Base-by-base conservation (phyloP, 148 eudicot genomes). In the Rhododendron molle region DNA sequence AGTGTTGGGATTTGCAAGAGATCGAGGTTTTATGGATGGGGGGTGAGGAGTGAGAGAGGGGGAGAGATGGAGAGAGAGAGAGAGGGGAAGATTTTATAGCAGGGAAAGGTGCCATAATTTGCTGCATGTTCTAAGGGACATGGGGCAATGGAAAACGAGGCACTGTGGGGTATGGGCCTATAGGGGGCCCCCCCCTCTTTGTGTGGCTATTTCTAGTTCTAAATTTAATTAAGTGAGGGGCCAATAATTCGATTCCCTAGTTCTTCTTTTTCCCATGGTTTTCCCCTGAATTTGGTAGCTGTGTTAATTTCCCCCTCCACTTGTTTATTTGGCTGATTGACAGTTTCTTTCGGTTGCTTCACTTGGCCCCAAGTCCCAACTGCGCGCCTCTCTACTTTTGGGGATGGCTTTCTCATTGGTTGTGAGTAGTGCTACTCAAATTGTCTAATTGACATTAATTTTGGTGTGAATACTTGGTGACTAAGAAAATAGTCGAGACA, bases 121-220 rank as follows among this genome's bases (percentile, higher is more conserved):
- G 78, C 87, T 94, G 93, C 96, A 94, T 91, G 94, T 92, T 94
- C 81, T 87, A 89, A 88, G 96, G 96, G 94, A 90, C 94, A 92
- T 77, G 81, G 86, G 88, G 86, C 77, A 90, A 89, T 89, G 92
- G 89, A 86, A 91, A 83, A 87, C 86, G 87, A 87, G 90, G 90
- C 90, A 88, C 81, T 80, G 86, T 87, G 90, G 83, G 85, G 83
- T 16, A 54, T 15, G 60, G 60, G 60, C 60, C 86, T 88, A 78
- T 6, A 79, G 76, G 85, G 90, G 85, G 13, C 83, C 10, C 72
- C 0, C 54, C 15, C 28, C 83, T 86, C 80, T 54, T 2, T 54
- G 60, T 3, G 56, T 85, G 85, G 83, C 83, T 82, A 47, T 83
- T 67, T 16, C 46, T 34, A 71, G 76, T 26, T n/a, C 12, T 71